Evolutionary conservation across 1,284 basidiomycete species (phyloP).

Genomic region (Tausonia pullulans): DNA sequence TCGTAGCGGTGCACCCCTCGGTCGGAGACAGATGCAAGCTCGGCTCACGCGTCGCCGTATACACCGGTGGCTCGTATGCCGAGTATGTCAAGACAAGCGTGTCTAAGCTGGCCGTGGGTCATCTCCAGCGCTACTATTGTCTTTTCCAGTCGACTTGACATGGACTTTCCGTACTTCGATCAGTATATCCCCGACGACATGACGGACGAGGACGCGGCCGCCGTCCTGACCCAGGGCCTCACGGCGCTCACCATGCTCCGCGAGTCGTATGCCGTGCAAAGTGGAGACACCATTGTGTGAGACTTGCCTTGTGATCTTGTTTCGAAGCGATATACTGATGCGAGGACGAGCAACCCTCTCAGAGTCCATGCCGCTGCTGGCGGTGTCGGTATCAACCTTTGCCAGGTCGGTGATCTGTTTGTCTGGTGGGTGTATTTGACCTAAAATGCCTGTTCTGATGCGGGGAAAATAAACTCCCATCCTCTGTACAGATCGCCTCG

Average conservation of each 20-base stretch:
- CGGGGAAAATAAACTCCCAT: constrained; percentile 28
- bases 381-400: constrained; percentile 44
- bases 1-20: constrained; percentile 55
- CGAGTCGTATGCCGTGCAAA: constrained; percentile 71
- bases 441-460: constrained; percentile 1
- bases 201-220: constrained; percentile 54
- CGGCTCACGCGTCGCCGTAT: constrained; percentile 39
- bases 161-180: background rate
- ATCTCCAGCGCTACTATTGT: background rate
- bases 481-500: constrained; percentile 40
- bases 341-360: constrained; percentile 51
- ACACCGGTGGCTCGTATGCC: constrained; percentile 50
- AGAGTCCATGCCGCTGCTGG: constrained; percentile 86
- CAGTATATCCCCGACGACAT: constrained; percentile 35
- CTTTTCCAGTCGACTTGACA: too few relatives aligned
- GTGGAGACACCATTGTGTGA: constrained; percentile 37
- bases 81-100: constrained; percentile 63
- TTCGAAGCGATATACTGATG: background rate
- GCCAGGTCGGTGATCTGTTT: constrained; percentile 33
- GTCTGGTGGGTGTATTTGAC: background rate
- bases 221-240: constrained; percentile 60
- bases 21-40: constrained; percentile 40
- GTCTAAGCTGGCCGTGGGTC: constrained; percentile 51
- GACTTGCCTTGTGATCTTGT: background rate
- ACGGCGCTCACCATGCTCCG: constrained; percentile 69